Evolutionary conservation across 2,329 filamentous ascomycete genomes (phyloP), one percentile per base, ranked within the genome.

Genomic region (Ascochyta fabae): DNA sequence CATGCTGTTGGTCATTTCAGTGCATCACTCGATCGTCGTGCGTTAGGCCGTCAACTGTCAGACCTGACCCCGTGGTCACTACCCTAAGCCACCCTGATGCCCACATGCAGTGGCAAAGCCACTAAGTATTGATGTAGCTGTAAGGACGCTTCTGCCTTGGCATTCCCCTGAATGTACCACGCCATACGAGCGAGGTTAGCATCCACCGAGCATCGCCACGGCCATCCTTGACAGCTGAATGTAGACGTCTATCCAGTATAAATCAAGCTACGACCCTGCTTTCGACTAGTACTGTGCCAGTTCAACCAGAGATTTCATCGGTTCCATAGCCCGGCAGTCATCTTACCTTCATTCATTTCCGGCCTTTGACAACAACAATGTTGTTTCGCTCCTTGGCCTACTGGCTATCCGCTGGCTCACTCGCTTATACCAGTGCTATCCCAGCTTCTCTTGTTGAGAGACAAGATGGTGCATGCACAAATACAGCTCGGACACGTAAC

Each of bases 401-500:
- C 43, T 71, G 66, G 63, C 59, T 74, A 23, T 65, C 64, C 29
- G 44, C 67, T 29, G 63, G 65, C 22, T 68, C 71, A 19, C 48
- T 69, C 43, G 60, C 70, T 29, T 39, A 71, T 39, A 67, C 64
- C 24, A 60, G 59, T 50, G 54, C 53, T 12, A 61, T 72, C 41
- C 72, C 71, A 22, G 31, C 56, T 59, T 38, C 61, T 31, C 45
- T 70, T 41, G 59, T 65, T 19, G 65, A 69, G 46, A 65, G 68
- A 49, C 71, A 73, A 56, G 72, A 74, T 44, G 62, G 69, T n/a
- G 62, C 59, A 23, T 80, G 79, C 61, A 78, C 71, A 10, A 76
- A 79, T 57, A 70, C 71, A 7, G 72, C 78, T 27, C 62, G 60
- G 12, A 76, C 75, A 5, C 68, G 79, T 58, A 65, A 64, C 13